Base-by-base conservation (phyloP, 192 early-diverging fungal species). In the Umbelopsis isabellina region DNA sequence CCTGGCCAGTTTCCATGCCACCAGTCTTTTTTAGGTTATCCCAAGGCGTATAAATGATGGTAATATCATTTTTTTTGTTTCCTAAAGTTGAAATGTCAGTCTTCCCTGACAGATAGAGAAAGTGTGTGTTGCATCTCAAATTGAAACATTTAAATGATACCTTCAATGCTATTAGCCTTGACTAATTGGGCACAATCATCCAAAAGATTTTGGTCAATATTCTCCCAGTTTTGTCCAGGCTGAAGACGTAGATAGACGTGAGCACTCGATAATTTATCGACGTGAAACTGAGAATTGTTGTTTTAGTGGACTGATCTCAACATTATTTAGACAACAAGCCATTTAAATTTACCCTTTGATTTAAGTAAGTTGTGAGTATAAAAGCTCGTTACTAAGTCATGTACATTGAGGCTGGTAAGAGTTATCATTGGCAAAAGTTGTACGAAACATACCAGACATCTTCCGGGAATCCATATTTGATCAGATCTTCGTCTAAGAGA, bases 101-200 rank as follows among this genome's bases (percentile, higher is more conserved):
- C 5, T 18, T n/a, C 48, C 20, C 23, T 30, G 15, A 27, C 18
- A 44, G 15, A 33, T 46, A 16, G 44, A 27, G n/a, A 55, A 21
- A 37, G 22, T 52, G 22, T 45, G 45, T 53, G 44, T 47, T n/a
- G 10, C 33, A 18, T 25, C 33, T 64, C 20, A 27, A 2, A 3
- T 30, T 30, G 27, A 30, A 30, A 30, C 27, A 30, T 25, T 27
- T 67, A 1, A 4, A 41, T 10, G 5, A 41, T 41, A 81, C 91
- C 97, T 80, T 97, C 93, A 70, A 98, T 99, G 72, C 90, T 92
- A 84, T 99, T 99, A 7, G 96, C 97, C 80, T 99, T 99, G 66
- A 93, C 93, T 15, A 99, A 83, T 76, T 99, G 98, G 3, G 94
- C 98, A 21, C 89, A 82, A 68, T 99, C 98, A 33, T 86, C 82